Percentiles rank a stretch among this genome's conserved stretches.
Evolutionary conservation across 495 filamentous ascomycete species (phyloP).

Genomic region (Aspergillus cavernicola): DNA sequence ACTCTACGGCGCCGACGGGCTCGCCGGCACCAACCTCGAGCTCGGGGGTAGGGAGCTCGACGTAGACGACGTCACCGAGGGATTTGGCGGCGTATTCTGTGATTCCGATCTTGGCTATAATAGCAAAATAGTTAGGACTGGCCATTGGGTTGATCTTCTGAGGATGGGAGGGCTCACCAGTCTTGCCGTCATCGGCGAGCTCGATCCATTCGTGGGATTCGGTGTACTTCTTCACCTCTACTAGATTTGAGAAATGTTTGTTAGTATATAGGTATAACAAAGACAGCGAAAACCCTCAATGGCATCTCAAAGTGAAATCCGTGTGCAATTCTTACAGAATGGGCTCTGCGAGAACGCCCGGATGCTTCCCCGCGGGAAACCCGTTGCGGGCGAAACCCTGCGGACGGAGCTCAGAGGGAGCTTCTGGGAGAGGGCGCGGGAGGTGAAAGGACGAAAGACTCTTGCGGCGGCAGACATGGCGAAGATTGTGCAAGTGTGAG

Average conservation of each 20-base stretch:
- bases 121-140: neutral
- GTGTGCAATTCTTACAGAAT: slow-evolving; percentile 33
- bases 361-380: slow-evolving; percentile 50
- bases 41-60: slow-evolving; percentile 76
- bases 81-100: slow-evolving; percentile 83
- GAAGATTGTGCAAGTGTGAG: slow-evolving; percentile 18
- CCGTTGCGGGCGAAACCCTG: slow-evolving; percentile 39
- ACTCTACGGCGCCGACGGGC: slow-evolving; percentile 89
- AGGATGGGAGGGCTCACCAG: slow-evolving; percentile 25
- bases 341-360: slow-evolving; percentile 47
- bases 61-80: slow-evolving; percentile 94
- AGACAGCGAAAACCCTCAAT: slow-evolving; percentile 10
- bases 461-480: slow-evolving; percentile 42
- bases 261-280: slow-evolving; percentile 20
- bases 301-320: slow-evolving; percentile 1
- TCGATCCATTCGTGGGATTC: slow-evolving; percentile 98
- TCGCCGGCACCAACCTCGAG: slow-evolving; percentile 66
- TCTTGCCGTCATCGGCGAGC: slow-evolving; percentile 66
- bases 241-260: slow-evolving; percentile 27
- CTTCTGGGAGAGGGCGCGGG: slow-evolving; percentile 42
- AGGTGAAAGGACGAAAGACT: slow-evolving; percentile 40
- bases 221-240: slow-evolving; percentile 79
- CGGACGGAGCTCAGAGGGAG: slow-evolving; percentile 33
- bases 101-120: slow-evolving; percentile 75
- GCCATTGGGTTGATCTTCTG: neutral